phyloP scores from a whole-genome alignment of 1,139 yeast species.

The Kurtzmaniella natalensis region DNA sequence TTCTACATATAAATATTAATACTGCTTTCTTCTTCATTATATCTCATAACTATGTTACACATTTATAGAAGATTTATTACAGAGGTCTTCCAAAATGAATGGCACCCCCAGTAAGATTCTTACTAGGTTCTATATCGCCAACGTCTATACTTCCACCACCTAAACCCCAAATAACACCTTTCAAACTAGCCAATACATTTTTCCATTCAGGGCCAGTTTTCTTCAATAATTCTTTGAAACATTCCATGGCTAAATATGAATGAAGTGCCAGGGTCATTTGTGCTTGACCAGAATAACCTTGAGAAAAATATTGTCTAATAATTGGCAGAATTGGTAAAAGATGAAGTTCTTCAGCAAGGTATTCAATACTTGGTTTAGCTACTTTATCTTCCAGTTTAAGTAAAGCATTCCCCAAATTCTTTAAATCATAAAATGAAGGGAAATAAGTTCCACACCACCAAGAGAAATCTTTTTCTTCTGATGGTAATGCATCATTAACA shows the following conservation, averaged over 20 bases:
- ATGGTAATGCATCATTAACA: constrained; percentile 74
- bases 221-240: constrained; percentile 52
- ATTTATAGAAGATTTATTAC: constrained; percentile 9
- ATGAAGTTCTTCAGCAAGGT: constrained; percentile 55
- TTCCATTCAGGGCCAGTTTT: constrained; percentile 21
- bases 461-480: constrained; percentile 74
- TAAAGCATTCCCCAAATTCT: constrained; percentile 56
- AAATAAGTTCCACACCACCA: constrained; percentile 69
- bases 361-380: constrained; percentile 45
- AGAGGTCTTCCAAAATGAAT: constrained; percentile 34
- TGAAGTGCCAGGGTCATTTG: constrained; percentile 44
- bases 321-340: constrained; percentile 48
- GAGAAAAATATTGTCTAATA: constrained; percentile 46
- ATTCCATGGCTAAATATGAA: constrained; percentile 54
- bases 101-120: constrained; percentile 20
- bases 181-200: constrained; percentile 27
- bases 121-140: constrained; percentile 1
- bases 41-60: neutral
- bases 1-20: too few relatives aligned
- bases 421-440: constrained; percentile 83
- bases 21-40: neutral
- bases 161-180: constrained; percentile 54
- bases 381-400: constrained; percentile 4
- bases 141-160: constrained; percentile 19
- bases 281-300: constrained; percentile 28